phyloP scores from a whole-genome alignment of 2,329 filamentous ascomycete species.

The Harringtonia aguacate region DNA sequence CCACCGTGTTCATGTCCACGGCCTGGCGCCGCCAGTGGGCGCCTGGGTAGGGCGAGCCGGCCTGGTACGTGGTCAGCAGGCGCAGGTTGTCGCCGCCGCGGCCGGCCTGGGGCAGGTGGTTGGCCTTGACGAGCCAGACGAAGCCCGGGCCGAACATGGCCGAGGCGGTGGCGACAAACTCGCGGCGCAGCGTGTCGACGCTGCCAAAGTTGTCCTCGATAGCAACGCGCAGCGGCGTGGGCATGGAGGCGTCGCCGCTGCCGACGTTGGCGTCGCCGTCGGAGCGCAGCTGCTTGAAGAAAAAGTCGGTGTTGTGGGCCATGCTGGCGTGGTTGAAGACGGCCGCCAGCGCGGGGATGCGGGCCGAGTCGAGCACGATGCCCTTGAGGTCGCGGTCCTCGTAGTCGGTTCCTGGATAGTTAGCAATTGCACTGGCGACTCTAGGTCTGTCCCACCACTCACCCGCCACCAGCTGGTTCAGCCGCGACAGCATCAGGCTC shows the following conservation, averaged over 20 bases:
- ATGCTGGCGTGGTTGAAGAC: conserved; percentile 96
- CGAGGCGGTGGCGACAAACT: conserved; percentile 70
- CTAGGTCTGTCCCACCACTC: no score
- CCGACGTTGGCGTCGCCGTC: neutral
- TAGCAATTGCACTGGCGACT: conserved; percentile 56
- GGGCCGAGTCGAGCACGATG: conserved; percentile 65
- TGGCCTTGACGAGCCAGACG: conserved; percentile 74
- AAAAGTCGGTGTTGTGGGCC: conserved; percentile 84
- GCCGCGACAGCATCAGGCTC: conserved; percentile 57
- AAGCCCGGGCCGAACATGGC: conserved; percentile 97
- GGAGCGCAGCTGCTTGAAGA: conserved; percentile 51
- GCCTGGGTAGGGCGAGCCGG: conserved; percentile 75
- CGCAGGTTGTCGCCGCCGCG: conserved; percentile 30
- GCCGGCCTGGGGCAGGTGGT: conserved; percentile 10
- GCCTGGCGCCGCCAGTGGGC: conserved; percentile 69
- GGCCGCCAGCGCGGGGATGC: conserved; percentile 64
- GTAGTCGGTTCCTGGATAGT: conserved; percentile 47
- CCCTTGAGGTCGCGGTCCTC: conserved; percentile 47
- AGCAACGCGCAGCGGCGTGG: conserved; percentile 40
- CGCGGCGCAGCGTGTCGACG: conserved; percentile 67
- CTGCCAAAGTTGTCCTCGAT: conserved; percentile 69
- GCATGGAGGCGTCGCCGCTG: conserved; percentile 29
- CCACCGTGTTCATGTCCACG: conserved; percentile 58
- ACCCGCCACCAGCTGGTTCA: conserved; percentile 68
- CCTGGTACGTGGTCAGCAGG: conserved; percentile 81